A percentile compares a stretch with the other conserved stretches of the same genome.
These are phyloP conservation scores for Penicillium concentricum DNA, from an alignment of 2,329 filamentous ascomycete species.

Conservation along the genomic window DNA sequence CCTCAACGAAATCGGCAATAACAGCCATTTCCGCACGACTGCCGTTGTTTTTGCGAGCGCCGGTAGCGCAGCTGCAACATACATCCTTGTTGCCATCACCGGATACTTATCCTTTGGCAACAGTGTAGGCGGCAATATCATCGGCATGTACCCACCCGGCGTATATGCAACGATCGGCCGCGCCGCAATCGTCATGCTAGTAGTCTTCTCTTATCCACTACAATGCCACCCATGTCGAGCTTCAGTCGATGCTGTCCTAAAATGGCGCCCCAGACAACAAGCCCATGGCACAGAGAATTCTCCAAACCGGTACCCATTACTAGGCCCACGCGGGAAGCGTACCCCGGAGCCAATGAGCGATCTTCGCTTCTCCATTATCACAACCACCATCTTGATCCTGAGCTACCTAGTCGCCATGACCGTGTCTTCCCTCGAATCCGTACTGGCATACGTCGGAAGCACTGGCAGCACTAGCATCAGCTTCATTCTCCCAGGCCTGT, in stretches of 20 bases:
- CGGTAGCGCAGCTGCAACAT: conserved; percentile 81
- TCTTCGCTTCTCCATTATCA: conserved; percentile 82
- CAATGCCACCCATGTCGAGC: conserved; percentile 95
- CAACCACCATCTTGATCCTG: conserved; percentile 77
- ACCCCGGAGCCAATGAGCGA: conserved; percentile 72
- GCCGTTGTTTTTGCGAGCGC: conserved; percentile 80
- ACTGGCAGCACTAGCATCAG: conserved; percentile 95
- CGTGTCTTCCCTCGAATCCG: conserved; percentile 82
- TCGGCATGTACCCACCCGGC: conserved; percentile 81
- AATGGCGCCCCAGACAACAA: conserved; percentile 68
- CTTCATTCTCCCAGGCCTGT: conserved; percentile 92
- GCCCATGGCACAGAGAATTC: conserved; percentile 42
- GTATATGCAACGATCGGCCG: conserved; percentile 88
- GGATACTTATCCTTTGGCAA: conserved; percentile 96
- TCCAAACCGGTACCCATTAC: conserved; percentile 45
- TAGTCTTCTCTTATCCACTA: conserved; percentile 93
- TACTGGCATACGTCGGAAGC: conserved; percentile 91
- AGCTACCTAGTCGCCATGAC: conserved; percentile 89
- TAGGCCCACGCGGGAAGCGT: conserved; percentile 40
- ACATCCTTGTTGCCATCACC: conserved; percentile 88
- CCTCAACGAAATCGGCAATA: conserved; percentile 87
- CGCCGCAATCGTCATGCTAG: conserved; percentile 90
- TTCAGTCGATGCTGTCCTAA: conserved; percentile 90
- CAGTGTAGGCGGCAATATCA: conserved; percentile 85
- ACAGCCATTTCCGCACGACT: conserved; percentile 74